Evolutionary conservation across 1,284 basidiomycete species (phyloP), one percentile per base, ranked within the genome.

Genomic region (Trametes polyzona): DNA sequence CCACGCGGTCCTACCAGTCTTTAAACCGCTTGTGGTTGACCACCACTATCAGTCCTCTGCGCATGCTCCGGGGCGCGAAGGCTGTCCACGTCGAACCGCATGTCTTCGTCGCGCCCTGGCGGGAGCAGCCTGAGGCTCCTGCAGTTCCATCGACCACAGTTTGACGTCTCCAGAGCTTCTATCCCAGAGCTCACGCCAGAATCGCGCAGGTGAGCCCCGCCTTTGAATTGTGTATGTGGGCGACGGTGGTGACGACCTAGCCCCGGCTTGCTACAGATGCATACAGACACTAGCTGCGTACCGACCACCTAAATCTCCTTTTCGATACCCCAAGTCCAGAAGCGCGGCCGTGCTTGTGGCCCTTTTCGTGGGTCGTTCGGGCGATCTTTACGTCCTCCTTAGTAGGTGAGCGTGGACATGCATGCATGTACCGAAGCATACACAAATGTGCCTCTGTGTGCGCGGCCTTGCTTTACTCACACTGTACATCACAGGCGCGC

Each of bases 341-440:
- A 79, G 81, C 52, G 87, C 90, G 0, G 89, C 88, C 0, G 90
- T 92, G 0, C 79, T 92, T 6, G 86, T 93, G 0, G 88, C 89
- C 9, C 71, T 95, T 41, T 95, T 95, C 58, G 83, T 93, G 0
- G 93, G 93, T 0, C 77, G 92, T 6, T 79, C 81, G 46, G 92
- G 92, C 3, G 90, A 95, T 65, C 69, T 95, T 24, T 91, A 93
- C 65, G 92, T 95, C 1, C 68, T 95, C 3, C 78, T 95, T 17
- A 91, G 83, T 66, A 77, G 86, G 90, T 89, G 64, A 68, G 83
- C 73, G 60, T 24, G 12, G n/a, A n/a, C n/a, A n/a, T n/a, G n/a
- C n/a, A n/a, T n/a, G n/a, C n/a, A n/a, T n/a, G n/a, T n/a, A n/a
- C n/a, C n/a, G n/a, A n/a, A n/a, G n/a, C n/a, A n/a, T n/a, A n/a